phyloP scores from a whole-genome alignment of 352 stramenopile genomes.

The Peronospora belbahrii region DNA sequence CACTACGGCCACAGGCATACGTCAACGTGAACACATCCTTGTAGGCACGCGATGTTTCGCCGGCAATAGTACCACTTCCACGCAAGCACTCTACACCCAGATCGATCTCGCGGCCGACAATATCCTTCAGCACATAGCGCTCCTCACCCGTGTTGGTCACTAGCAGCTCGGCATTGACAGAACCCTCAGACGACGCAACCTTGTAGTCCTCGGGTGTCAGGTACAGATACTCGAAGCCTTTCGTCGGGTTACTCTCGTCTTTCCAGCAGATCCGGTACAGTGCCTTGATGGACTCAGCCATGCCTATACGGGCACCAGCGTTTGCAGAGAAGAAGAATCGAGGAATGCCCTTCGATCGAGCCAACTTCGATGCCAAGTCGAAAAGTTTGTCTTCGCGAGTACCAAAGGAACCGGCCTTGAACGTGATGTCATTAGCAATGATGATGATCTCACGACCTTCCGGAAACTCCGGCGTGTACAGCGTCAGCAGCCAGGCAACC shows the following conservation, averaged over 20 bases:
- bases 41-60: slow-evolving; percentile 97
- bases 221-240: slow-evolving; percentile 99
- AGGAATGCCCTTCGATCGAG: slow-evolving; percentile 89
- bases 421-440: slow-evolving; percentile 99
- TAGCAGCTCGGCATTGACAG: slow-evolving; percentile 82
- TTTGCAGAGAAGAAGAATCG: slow-evolving; percentile 99
- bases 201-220: slow-evolving; percentile 94
- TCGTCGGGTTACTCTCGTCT: slow-evolving; percentile 91
- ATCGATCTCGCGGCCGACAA: slow-evolving; percentile 96
- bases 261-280: slow-evolving; percentile 98
- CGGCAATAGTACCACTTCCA: slow-evolving; percentile 98
- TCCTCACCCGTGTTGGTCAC: slow-evolving; percentile 65
- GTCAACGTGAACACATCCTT: slow-evolving; percentile 99
- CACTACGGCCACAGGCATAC: slow-evolving; percentile 97
- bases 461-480: slow-evolving; percentile 98
- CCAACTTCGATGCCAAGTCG: slow-evolving; percentile 94
- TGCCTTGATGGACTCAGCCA: slow-evolving; percentile 97
- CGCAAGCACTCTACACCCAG: slow-evolving; percentile 99
- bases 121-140: slow-evolving; percentile 93
- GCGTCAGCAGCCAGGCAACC: slow-evolving; percentile 97
- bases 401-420: slow-evolving; percentile 98
- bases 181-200: slow-evolving; percentile 78
- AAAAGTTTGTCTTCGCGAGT: slow-evolving; percentile 99
- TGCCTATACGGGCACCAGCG: slow-evolving; percentile 96
- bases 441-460: slow-evolving; percentile 95